These are phyloP conservation scores for Gnetum montanum DNA, from an alignment of 75 land plant species.

Conservation along the genomic window DNA sequence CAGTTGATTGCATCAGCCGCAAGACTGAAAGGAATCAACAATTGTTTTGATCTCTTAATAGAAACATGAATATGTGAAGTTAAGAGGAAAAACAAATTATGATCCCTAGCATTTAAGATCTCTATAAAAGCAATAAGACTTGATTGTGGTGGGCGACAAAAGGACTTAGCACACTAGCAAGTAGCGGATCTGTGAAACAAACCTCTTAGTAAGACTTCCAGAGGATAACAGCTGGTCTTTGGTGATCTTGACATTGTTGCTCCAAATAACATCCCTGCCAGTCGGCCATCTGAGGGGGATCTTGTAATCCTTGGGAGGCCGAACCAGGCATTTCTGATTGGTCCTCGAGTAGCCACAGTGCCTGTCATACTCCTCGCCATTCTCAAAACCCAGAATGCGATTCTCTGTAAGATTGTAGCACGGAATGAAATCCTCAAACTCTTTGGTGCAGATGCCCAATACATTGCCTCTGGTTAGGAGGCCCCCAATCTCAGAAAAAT, in stretches of 20 bases:
- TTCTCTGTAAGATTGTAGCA: constrained; percentile 51
- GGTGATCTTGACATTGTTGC: constrained; percentile 52
- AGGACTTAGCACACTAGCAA: no score
- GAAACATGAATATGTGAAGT: no score
- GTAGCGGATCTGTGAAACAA: no score
- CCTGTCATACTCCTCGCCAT: constrained; percentile 50
- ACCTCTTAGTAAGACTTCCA: constrained; percentile 62
- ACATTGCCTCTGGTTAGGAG: constrained; percentile 34
- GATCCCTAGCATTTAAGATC: no score
- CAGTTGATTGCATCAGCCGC: no score
- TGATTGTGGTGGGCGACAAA: no score
- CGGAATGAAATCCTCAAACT: constrained; percentile 55
- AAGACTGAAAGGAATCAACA: no score
- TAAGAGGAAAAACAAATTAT: no score
- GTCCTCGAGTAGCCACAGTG: constrained; percentile 37
- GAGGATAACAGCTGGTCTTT: constrained; percentile 61
- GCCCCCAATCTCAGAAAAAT: constrained; percentile 30
- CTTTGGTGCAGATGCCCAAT: constrained; percentile 38
- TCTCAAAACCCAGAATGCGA: constrained; percentile 24
- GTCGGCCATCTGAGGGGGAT: constrained; percentile 70
- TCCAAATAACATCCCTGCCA: constrained; percentile 57
- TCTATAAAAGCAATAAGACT: no score
- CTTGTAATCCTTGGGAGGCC: constrained; percentile 67
- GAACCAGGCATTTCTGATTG: constrained; percentile 43
- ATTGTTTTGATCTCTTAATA: no score